Base-by-base conservation (phyloP, 495 filamentous ascomycete species). In the Letharia columbiana region DNA sequence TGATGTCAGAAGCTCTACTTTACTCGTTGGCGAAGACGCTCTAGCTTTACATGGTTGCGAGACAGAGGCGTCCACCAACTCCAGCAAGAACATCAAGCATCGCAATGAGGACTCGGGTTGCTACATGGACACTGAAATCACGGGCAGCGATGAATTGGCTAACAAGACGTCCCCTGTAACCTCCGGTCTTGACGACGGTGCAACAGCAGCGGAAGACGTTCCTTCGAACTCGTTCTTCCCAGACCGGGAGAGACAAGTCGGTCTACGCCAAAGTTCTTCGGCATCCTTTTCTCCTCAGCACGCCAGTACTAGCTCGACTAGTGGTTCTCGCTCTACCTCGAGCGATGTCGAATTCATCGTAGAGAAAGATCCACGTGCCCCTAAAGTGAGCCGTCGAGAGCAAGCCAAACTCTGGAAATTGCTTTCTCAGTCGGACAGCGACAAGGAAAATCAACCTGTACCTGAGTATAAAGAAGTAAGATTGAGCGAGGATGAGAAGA, bases 401-500 rank as follows among this genome's bases (percentile, higher is more conserved):
- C 67, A 68, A 47, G 67, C 67, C 3, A 33, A 9, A 58, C 35
- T 65, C 23, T 68, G 67, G 67, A 44, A 9, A 15, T 18, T 54
- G 12, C 44, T 39, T 45, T 61, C 49, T n/a, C 42, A 4, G n/a
- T 58, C 50, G 18, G 40, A n/a, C 31, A 63, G 60, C 37, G 47
- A 67, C 13, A 52, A 59, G 49, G 23, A 4, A 35, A 33, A 49
- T 31, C 28, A 39, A 33, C 41, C 40, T 50, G 20, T 13, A 20
- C 15, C 40, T 4, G 45, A 47, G 39, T 11, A 3, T 9, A 13
- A 65, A 49, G 56, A 67, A 33, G 35, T 23, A 13, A 63, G 60
- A 45, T 39, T 67, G 28, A 59, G 64, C 41, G 31, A 31, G 40
- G 68, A 69, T 4, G 68, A 69, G 52, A 56, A 67, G 47, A 28